Percentiles rank a stretch among this genome's conserved stretches.
These are phyloP conservation scores for Ophiostoma novo-ulmi DNA, from an alignment of 2,329 filamentous ascomycete genomes.

Conservation along the genomic window DNA sequence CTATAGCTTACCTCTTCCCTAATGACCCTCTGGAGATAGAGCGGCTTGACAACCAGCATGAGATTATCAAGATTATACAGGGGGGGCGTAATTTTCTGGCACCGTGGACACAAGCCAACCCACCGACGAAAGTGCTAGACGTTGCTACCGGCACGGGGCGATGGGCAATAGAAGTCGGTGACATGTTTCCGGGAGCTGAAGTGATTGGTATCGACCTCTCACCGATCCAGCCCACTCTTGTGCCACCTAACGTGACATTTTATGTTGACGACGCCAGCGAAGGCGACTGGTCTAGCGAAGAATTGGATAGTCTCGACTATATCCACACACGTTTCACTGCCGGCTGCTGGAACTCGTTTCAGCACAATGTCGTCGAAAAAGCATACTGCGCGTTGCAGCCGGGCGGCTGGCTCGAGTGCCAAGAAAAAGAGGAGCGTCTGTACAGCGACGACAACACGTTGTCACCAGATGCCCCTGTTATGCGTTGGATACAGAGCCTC, in stretches of 20 bases:
- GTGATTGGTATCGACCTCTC: slow-evolving; percentile 63
- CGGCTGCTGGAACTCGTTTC: slow-evolving; percentile 48
- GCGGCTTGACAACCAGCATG: slow-evolving; percentile 33
- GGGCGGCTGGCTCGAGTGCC: slow-evolving; percentile 52
- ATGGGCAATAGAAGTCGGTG: slow-evolving; percentile 65
- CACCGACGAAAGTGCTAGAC: slow-evolving; percentile 34
- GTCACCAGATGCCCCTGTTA: slow-evolving; percentile 23
- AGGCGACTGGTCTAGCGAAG: slow-evolving; percentile 46
- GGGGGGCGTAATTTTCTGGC: slow-evolving; percentile 34
- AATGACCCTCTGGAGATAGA: slow-evolving; percentile 35
- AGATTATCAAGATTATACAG: slow-evolving; percentile 33
- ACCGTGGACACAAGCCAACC: slow-evolving; percentile 31
- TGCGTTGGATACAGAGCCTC: slow-evolving; percentile 29
- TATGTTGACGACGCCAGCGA: slow-evolving; percentile 60
- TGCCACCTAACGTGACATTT: slow-evolving; percentile 70
- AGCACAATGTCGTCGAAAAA: slow-evolving; percentile 46
- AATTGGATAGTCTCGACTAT: slow-evolving; percentile 47
- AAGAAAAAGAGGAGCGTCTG: slow-evolving; percentile 40
- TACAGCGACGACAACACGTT: slow-evolving; percentile 32
- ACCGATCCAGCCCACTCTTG: slow-evolving; percentile 59
- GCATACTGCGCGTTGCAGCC: slow-evolving; percentile 47
- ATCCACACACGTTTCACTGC: slow-evolving; percentile 49
- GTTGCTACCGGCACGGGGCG: slow-evolving; percentile 51
- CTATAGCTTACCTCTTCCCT: slow-evolving; percentile 35
- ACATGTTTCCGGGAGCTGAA: slow-evolving; percentile 53